Evolutionary conservation across 2,329 filamentous ascomycete genomes (phyloP).

Genomic region (Apiospora sp.): DNA sequence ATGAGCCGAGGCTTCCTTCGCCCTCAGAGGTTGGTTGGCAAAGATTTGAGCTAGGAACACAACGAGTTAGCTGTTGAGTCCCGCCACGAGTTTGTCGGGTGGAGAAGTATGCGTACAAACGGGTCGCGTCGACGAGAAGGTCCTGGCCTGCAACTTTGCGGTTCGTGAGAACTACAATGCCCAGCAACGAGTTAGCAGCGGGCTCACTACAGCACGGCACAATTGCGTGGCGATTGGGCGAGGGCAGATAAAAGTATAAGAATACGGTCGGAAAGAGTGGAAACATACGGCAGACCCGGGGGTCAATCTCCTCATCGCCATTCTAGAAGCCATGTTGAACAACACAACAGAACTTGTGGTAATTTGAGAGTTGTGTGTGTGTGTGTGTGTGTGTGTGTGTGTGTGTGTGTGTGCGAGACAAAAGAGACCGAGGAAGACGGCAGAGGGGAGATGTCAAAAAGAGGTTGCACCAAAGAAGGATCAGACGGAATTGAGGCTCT

Average conservation of each 20-base stretch:
- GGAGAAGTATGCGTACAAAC: constrained; percentile 65
- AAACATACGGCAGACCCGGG: constrained; percentile 63
- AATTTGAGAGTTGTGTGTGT: constrained; percentile 8
- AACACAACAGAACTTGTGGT: constrained; percentile 24
- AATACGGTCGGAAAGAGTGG: constrained; percentile 20
- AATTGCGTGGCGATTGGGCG: not conserved
- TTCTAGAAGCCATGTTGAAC: constrained; percentile 65
- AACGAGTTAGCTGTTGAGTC: constrained; percentile 30
- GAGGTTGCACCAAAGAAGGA: not conserved
- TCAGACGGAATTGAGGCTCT: constrained; percentile 35
- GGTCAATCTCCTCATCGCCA: constrained; percentile 69
- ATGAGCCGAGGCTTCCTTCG: constrained; percentile 90
- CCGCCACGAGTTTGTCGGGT: not conserved
- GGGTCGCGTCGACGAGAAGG: constrained; percentile 87
- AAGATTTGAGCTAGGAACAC: constrained; percentile 76
- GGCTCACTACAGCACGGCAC: not conserved
- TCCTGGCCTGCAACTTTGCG: constrained; percentile 71
- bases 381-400: constrained; percentile 20
- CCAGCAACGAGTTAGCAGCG: not conserved
- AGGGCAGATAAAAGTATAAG: constrained; percentile 26
- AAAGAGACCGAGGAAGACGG: constrained; percentile 24
- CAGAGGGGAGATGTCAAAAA: constrained; percentile 30
- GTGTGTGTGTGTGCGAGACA: constrained; percentile 23
- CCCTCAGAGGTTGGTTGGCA: constrained; percentile 83
- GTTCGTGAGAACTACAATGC: constrained; percentile 66